These are phyloP conservation scores for Tanacetum coccineum DNA, from an alignment of 129 eudicot genomes.

Conservation along the genomic window DNA sequence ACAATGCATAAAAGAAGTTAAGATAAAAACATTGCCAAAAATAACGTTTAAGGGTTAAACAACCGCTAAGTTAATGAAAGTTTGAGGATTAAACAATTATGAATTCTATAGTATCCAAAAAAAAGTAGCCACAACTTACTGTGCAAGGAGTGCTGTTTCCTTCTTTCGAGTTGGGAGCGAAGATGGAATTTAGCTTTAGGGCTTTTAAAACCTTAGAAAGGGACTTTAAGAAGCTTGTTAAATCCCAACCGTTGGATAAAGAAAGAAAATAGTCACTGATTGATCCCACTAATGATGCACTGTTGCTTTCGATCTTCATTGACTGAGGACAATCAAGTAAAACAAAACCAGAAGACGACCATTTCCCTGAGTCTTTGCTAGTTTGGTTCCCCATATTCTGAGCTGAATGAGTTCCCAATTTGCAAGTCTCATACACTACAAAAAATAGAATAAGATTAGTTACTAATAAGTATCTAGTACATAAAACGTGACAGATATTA, in stretches of 20 bases:
- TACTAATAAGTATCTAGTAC: neutral
- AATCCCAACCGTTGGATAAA: conserved; percentile 96
- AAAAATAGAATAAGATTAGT: conserved; percentile 15
- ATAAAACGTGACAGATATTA: neutral
- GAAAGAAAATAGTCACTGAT: conserved; percentile 92
- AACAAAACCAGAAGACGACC: conserved; percentile 84
- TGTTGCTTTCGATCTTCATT: conserved; percentile 76
- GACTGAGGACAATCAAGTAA: conserved; percentile 94
- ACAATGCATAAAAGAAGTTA: too few relatives aligned
- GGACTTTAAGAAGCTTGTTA: conserved; percentile 81
- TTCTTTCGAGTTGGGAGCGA: conserved; percentile 66
- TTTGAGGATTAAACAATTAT: too few relatives aligned
- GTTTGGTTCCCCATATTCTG: conserved; percentile 76
- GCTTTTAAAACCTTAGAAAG: conserved; percentile 77
- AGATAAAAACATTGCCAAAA: too few relatives aligned
- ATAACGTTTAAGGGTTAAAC: too few relatives aligned
- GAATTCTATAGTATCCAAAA: neutral
- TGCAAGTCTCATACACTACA: conserved; percentile 93
- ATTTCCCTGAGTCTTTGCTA: conserved; percentile 65
- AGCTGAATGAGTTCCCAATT: conserved; percentile 90
- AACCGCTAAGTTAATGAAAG: too few relatives aligned
- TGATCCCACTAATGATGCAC: conserved; percentile 89
- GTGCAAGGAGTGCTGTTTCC: conserved; percentile 77
- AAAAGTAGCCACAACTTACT: conserved; percentile 38
- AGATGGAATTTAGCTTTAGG: conserved; percentile 59